These are phyloP conservation scores for Polyporus tsugae DNA, from an alignment of 1,284 basidiomycete species.

Conservation along the genomic window DNA sequence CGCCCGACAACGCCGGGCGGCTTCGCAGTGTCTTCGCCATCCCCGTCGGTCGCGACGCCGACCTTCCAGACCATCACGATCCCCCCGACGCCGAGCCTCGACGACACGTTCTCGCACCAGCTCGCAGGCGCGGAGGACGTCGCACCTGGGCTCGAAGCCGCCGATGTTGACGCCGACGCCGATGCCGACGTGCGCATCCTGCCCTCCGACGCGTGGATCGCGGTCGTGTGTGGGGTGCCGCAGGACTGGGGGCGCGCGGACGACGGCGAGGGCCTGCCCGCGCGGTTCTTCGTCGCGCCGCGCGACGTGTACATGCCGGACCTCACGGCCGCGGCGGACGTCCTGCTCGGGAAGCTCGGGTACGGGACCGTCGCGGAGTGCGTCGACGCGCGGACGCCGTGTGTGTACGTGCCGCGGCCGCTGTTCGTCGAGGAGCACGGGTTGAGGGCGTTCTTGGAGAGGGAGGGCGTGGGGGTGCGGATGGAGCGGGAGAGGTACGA, in stretches of 20 bases:
- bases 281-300: constrained; percentile 78
- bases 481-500: constrained; percentile 70
- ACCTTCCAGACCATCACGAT: constrained; percentile 35
- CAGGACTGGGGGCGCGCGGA: constrained; percentile 60
- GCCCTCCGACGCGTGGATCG: constrained; percentile 77
- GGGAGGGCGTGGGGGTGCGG: constrained; percentile 71
- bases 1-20: constrained; percentile 20
- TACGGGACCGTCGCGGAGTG: constrained; percentile 80
- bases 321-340: constrained; percentile 75
- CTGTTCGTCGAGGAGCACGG: constrained; percentile 84
- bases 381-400: constrained; percentile 75
- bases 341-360: constrained; percentile 81
- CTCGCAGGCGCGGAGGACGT: not conserved
- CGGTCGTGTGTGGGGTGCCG: constrained; percentile 77
- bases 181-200: constrained; percentile 52
- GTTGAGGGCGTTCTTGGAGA: constrained; percentile 65
- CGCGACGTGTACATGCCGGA: constrained; percentile 84
- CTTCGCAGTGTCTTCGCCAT: not conserved
- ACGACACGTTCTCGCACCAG: not conserved
- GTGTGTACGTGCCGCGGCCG: constrained; percentile 78
- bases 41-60: constrained; percentile 6
- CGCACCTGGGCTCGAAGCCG: not conserved
- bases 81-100: constrained; percentile 39
- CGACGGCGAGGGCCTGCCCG: constrained; percentile 57
- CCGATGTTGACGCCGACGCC: not conserved